Evolutionary conservation across 495 filamentous ascomycete species (phyloP), one percentile per base, ranked within the genome.

Genomic region (Trichocladium antarcticum): DNA sequence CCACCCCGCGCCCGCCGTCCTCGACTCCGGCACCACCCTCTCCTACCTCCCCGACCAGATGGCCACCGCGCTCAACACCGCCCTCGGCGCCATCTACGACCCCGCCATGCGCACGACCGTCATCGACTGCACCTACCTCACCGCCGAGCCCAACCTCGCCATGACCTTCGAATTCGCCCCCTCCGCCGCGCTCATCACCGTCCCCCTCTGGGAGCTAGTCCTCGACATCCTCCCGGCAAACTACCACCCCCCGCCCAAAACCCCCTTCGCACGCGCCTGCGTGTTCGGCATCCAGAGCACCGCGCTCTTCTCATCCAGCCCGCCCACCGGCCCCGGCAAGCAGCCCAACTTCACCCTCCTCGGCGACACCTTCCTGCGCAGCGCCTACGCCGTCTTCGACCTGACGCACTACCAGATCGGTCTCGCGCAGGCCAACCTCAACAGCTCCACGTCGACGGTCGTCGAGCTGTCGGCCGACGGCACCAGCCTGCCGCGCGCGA

Each of bases 351-450:
- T 61, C 37, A 64, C 67, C 31, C 60, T 77, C 1, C 68, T 78
- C 1, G 92, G 92, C 21, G 90, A 95, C 64, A 95, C 88, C 1
- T 98, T 97, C 69, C 70, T 98, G 15, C 81, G 92, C 43, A 85
- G 80, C 47, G 87, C 90, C 2, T 98, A 97, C 58, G 85, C 96
- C 22, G 92, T 97, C 0, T 96, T 92, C 60, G 90, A 96, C 56
- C 73, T 96, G 9, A 69, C 69, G 11, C 89, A 89, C 61, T 82
- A 90, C 64, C 72, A 89, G 68, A 85, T 97, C 50, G 85, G 79
- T 14, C 66, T 98, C 20, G 92, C 87, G 6, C 85, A 89, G 58
- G 89, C 90, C 14, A 84, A 85, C 38, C 84, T 92, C 68, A 86
- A 95, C 59, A 72, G 78, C 24, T 82, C 78, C 0, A 62, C 63